Base-by-base conservation (phyloP, 2,329 filamentous ascomycete species). In the Periglandula ipomoeae region DNA sequence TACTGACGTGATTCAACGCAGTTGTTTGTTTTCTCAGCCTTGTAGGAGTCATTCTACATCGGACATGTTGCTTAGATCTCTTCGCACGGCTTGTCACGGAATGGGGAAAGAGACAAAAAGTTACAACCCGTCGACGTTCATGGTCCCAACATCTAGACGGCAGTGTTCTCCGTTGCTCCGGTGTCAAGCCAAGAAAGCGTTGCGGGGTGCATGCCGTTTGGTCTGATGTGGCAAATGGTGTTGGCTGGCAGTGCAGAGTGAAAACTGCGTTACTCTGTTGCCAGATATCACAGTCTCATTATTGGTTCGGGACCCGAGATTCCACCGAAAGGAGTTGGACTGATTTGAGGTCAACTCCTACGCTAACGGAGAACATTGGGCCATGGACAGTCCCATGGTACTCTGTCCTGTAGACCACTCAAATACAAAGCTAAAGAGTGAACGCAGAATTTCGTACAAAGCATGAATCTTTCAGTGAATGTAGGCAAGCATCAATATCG, bases 1-100 rank as follows among this genome's bases (percentile, higher is more conserved):
- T 35, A 35, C 27, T 43, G 19, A 37, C 46, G 48, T 61, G 66
- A 55, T 22, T 35, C 8, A 17, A 24, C 13, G 15, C 55, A 88
- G 84, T 73, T 88, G 60, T 88, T 88, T 68, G 84, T 88, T 58
- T 88, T 88, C 69, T 88, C 84, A 55, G 84, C 84, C 63, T 76
- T 88, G 69, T 88, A 79, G 42, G 37, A 42, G 38, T 30, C 20
- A 22, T 11, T 11, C 37, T 37, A 17, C 32, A 30, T n/a, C 19
- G 24, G 15, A 38, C 23, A 20, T 47, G 27, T 37, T 47, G 22
- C 42, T 32, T 27, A 47, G 39, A 37, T 30, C 34, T 32, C 17
- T 50, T 35, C 27, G 15, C 38, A 32, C 27, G 44, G 35, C 39
- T 30, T 30, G 41, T 19, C 23, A 22, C 19, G 27, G 26, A n/a